Percentiles rank a stretch among this genome's conserved stretches.
These are phyloP conservation scores for Phialocephala sp. DNA, from an alignment of 2,329 filamentous ascomycete genomes.

Conservation along the genomic window DNA sequence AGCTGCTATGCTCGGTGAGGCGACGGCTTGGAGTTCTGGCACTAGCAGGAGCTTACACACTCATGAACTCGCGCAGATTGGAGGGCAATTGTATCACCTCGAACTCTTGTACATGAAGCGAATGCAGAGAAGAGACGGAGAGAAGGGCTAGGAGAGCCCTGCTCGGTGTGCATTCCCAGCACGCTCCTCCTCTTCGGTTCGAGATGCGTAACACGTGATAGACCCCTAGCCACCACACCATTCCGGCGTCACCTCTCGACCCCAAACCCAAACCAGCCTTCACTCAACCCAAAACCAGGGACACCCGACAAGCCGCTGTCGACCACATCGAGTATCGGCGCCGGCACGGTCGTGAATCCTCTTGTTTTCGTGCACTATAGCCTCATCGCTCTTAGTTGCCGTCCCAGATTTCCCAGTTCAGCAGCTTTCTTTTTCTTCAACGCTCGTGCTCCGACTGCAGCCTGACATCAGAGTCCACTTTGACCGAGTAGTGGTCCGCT, in stretches of 20 bases:
- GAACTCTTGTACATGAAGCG: neutral
- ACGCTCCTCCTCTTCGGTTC: neutral
- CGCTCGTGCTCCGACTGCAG: constrained; percentile 19
- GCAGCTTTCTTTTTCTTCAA: constrained; percentile 15
- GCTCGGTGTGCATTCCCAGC: neutral
- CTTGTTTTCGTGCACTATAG: constrained; percentile 20
- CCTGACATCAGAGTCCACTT: constrained; percentile 32
- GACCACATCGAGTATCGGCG: constrained; percentile 7
- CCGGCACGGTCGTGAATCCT: constrained; percentile 7
- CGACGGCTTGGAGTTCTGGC: neutral
- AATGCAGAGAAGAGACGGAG: no score
- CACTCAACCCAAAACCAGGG: constrained; percentile 24
- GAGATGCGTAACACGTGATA: neutral
- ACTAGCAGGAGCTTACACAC: neutral
- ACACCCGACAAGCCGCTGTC: constrained; percentile 26
- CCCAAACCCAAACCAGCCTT: neutral
- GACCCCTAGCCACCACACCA: neutral
- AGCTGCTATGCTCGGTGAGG: neutral
- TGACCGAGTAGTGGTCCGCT: constrained; percentile 23
- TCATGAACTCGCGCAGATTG: neutral
- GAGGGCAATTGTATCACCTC: neutral
- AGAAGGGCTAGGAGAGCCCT: neutral
- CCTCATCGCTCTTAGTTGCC: constrained; percentile 21
- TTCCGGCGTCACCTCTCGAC: neutral
- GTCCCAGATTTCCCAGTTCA: constrained; percentile 30